phyloP scores from a whole-genome alignment of 768 basidiomycete species.

The Leccinum pellstonianum region DNA sequence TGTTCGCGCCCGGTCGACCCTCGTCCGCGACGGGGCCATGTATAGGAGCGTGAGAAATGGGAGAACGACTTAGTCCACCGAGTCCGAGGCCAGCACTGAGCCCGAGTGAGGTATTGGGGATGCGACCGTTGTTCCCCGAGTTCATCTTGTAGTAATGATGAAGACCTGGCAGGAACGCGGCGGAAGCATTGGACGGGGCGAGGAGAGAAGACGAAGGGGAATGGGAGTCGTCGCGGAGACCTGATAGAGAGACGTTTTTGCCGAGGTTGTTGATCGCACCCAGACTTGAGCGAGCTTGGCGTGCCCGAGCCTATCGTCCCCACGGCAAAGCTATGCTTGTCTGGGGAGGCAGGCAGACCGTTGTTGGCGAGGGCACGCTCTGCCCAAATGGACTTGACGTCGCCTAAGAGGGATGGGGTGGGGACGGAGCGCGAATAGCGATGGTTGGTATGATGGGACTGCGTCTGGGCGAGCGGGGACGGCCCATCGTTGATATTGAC shows the following conservation, averaged over 20 bases:
- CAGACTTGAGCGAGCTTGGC: constrained; percentile 53
- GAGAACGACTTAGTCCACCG: constrained; percentile 30
- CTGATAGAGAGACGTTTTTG: constrained; percentile 7
- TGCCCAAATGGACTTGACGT: constrained; percentile 80
- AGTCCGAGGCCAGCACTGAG: constrained; percentile 23
- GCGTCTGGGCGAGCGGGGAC: constrained; percentile 17
- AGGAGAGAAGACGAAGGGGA: constrained; percentile 37
- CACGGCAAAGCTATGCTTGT: constrained; percentile 27
- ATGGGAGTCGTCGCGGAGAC: constrained; percentile 36
- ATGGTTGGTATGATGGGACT: constrained; percentile 40
- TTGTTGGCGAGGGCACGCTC: constrained; percentile 43
- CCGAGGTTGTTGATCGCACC: constrained; percentile 23
- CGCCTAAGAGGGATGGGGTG: constrained; percentile 70
- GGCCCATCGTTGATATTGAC: constrained; percentile 22
- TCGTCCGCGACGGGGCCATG: constrained; percentile 30
- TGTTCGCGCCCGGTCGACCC: constrained; percentile 15
- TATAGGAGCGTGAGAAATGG: constrained; percentile 25
- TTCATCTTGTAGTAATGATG: constrained; percentile 65
- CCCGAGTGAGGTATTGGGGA: constrained; percentile 20
- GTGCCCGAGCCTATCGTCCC: constrained; percentile 39
- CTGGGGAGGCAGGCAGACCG: constrained; percentile 38
- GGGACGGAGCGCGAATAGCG: constrained; percentile 85
- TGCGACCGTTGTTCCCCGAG: constrained; percentile 28
- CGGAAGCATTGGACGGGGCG: constrained; percentile 75
- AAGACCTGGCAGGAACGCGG: constrained; percentile 75